Evolutionary conservation across 345 rosid genomes (phyloP), one percentile per base, ranked within the genome.

Genomic region (Theobroma cacao): DNA sequence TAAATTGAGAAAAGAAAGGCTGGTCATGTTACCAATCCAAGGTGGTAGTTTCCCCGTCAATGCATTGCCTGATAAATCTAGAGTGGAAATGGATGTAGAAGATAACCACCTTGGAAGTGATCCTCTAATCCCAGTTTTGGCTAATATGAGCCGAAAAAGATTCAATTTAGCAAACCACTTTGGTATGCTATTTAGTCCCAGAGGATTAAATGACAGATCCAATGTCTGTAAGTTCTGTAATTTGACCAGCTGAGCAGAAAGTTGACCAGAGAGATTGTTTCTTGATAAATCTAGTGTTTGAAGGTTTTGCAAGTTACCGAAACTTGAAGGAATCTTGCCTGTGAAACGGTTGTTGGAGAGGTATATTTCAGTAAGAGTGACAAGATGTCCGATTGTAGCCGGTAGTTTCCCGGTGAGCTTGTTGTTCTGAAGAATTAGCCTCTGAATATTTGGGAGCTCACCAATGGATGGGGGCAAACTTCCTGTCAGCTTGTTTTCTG

Each of bases 361-460:
- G 81, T 76, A 86, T 30, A 91, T 52, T 8, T 87, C 94, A 33
- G 94, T 85, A n/a, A 88, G 91, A 55, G 78, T 76, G 2, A 74
- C 69, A n/a, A 91, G 86, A 40, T 69, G 74, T 28, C 91, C 94
- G 18, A 89, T 77, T 15, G 88, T 71, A 33, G 80, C 56, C 8
- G 91, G 94, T 36, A 85, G 28, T 30, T 82, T 80, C 22, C 94
- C 94, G 2, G 85, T 56, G 26, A 91, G 88, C 84, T 41, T 83
- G 86, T 91, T 91, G 80, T 89, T 84, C 79, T 88, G 88, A 26
- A 91, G 89, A 72, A 85, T 86, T 5, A 91, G 81, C 68, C 90
- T 82, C 72, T 86, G 79, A 64, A 91, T 71, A 17, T 80, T 89
- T 1, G 86, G n/a, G 31, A 91, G 88, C 72, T 50, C 40, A 5